phyloP scores from a whole-genome alignment of 176 grass and related monocot species.

The Chrysopogon serrulatus region DNA sequence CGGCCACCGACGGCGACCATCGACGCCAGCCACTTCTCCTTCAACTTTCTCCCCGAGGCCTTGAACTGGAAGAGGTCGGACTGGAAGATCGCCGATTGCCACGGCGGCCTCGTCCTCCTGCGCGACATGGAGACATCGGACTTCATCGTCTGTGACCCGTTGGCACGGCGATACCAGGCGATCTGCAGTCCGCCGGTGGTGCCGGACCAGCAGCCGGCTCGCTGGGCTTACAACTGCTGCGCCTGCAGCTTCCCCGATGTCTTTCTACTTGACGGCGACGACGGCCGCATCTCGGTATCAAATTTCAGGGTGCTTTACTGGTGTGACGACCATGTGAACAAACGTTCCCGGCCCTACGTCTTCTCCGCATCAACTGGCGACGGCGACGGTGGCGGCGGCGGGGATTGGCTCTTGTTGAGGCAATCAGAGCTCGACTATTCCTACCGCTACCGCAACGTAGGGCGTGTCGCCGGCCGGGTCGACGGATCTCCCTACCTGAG shows the following conservation, averaged over 20 bases:
- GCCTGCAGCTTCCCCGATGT: no score
- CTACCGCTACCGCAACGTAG: no score
- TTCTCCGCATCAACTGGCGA: no score
- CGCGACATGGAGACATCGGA: no score
- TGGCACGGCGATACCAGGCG: background rate
- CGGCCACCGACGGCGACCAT: no score
- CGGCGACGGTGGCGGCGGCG: background rate
- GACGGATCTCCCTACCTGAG: background rate
- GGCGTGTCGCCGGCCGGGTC: background rate
- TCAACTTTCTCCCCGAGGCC: no score
- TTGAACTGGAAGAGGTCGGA: no score
- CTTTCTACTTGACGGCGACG: no score
- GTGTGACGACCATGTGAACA: background rate
- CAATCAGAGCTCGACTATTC: background rate
- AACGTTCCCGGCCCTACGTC: background rate
- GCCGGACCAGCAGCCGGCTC: background rate
- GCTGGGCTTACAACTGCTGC: no score
- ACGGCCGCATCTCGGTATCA: background rate
- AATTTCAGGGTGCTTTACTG: background rate
- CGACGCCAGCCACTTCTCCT: no score
- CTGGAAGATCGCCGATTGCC: background rate
- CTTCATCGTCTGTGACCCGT: background rate
- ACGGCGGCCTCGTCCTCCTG: background rate
- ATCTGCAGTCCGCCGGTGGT: background rate
- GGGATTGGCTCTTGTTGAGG: background rate